These are phyloP conservation scores for Colletotrichum costaricense DNA, from an alignment of 2,329 filamentous ascomycete species.

Conservation along the genomic window DNA sequence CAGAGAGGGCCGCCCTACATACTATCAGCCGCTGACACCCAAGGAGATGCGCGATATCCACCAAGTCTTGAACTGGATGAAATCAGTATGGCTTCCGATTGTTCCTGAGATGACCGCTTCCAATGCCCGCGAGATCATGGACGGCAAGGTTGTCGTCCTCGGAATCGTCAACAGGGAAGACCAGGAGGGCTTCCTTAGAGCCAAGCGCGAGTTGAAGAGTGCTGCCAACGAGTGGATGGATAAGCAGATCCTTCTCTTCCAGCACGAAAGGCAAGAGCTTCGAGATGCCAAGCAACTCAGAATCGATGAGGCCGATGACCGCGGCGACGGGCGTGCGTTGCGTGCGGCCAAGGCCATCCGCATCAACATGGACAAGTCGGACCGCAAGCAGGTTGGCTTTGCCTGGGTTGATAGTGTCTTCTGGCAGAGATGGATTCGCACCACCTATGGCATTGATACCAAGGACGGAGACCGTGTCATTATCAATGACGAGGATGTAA, in stretches of 20 bases:
- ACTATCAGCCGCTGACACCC: slow-evolving; percentile 88
- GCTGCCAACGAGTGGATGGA: slow-evolving; percentile 98
- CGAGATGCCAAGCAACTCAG: slow-evolving; percentile 94
- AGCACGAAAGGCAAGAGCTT: slow-evolving; percentile 91
- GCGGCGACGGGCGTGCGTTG: slow-evolving; percentile 87
- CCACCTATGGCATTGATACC: slow-evolving; percentile 93
- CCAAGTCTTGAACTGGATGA: slow-evolving; percentile 89
- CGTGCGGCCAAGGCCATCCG: slow-evolving; percentile 89
- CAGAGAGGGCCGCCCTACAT: slow-evolving; percentile 87
- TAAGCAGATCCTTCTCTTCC: slow-evolving; percentile 90
- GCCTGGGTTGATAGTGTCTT: slow-evolving; percentile 98
- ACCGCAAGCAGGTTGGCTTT: slow-evolving; percentile 90
- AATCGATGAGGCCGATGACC: slow-evolving; percentile 96
- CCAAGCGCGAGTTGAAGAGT: slow-evolving; percentile 92
- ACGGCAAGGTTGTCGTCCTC: slow-evolving; percentile 92
- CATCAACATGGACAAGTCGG: slow-evolving; percentile 89
- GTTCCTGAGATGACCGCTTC: slow-evolving; percentile 92
- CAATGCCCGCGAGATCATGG: slow-evolving; percentile 95
- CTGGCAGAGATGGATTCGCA: slow-evolving; percentile 96
- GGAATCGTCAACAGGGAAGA: slow-evolving; percentile 86
- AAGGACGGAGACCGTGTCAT: slow-evolving; percentile 91
- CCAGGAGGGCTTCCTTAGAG: slow-evolving; percentile 79
- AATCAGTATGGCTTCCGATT: slow-evolving; percentile 93
- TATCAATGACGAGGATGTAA: slow-evolving; percentile 97
- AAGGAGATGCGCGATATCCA: slow-evolving; percentile 91